Percentiles rank a stretch among this genome's conserved stretches.
phyloP scores from a whole-genome alignment of 2,329 filamentous ascomycete genomes.

The Fusarium penzigii region DNA sequence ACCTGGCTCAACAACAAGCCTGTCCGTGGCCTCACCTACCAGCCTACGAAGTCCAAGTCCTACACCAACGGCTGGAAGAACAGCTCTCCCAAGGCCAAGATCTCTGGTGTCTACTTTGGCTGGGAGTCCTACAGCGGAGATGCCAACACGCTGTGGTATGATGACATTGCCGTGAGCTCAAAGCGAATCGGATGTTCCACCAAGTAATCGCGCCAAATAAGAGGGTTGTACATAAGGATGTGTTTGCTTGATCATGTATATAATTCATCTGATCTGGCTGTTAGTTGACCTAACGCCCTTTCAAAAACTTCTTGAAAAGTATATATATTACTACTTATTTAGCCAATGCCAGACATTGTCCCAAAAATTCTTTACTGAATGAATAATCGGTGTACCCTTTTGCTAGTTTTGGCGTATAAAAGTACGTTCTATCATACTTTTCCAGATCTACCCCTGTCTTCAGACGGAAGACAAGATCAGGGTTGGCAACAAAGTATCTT shows the following conservation, averaged over 20 bases:
- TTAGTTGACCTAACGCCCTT: no score
- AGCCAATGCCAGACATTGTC: no score
- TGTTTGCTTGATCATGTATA: no score
- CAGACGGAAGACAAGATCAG: slow-evolving; percentile 30
- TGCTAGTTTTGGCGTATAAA: slow-evolving; percentile 23
- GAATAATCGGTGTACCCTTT: slow-evolving; percentile 24
- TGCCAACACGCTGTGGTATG: slow-evolving; percentile 63
- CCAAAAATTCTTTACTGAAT: slow-evolving; percentile 9
- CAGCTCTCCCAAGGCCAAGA: slow-evolving; percentile 50
- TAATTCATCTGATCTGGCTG: no score
- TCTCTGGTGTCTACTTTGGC: slow-evolving; percentile 59
- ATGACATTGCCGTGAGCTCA: slow-evolving; percentile 52
- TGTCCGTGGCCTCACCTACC: slow-evolving; percentile 47
- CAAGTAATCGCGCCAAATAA: not conserved
- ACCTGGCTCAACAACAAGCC: slow-evolving; percentile 59
- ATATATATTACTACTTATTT: no score
- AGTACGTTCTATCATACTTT: slow-evolving; percentile 27
- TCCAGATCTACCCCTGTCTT: slow-evolving; percentile 24
- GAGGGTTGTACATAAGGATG: no score
- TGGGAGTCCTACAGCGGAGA: slow-evolving; percentile 65
- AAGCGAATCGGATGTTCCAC: slow-evolving; percentile 22
- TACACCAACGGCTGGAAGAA: slow-evolving; percentile 51
- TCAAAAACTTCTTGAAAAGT: no score
- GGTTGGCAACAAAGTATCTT: slow-evolving; percentile 30
- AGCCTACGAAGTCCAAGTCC: slow-evolving; percentile 43